Conservation (phyloP, 2,329 filamentous ascomycete genomes). For the Aspergillus pseudotamarii region DNA sequence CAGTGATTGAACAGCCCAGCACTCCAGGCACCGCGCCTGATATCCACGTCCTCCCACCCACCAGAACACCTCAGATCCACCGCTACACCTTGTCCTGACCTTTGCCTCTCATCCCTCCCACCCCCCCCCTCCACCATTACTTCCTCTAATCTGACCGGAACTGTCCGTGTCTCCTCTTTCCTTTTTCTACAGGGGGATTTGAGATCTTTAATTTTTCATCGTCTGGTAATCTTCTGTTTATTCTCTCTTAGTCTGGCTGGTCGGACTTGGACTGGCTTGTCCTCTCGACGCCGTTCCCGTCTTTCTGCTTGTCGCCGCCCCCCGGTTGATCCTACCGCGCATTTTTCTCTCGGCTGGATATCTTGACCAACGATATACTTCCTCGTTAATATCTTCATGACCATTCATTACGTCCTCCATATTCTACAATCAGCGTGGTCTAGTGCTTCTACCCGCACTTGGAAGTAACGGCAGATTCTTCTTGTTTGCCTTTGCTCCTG, state of each 20-base stretch:
- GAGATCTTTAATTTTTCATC: constrained; percentile 1
- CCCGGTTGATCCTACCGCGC: constrained; percentile 24
- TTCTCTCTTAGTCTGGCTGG: constrained; percentile 6
- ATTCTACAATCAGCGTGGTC: neutral
- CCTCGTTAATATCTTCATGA: constrained; percentile 9
- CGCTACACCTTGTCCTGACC: constrained; percentile 25
- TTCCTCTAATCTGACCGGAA: constrained; percentile 17
- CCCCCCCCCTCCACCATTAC: constrained; percentile 7
- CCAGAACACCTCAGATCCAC: constrained; percentile 33
- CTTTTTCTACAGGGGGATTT: constrained; percentile 17
- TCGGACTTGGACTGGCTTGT: constrained; percentile 14
- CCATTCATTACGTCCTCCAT: neutral
- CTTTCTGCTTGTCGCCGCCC: constrained; percentile 24
- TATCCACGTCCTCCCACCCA: constrained; percentile 26
- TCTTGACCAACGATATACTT: constrained; percentile 16
- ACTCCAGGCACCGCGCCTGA: constrained; percentile 30
- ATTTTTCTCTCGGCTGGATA: constrained; percentile 19
- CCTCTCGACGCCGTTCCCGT: constrained; percentile 24
- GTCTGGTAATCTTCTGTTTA: constrained; percentile 7
- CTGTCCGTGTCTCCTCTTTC: constrained; percentile 19
- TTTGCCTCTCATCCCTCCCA: constrained; percentile 16
- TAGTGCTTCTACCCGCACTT: constrained; percentile 8
- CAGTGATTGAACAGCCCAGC: constrained; percentile 22
- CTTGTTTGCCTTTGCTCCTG: constrained; percentile 18
- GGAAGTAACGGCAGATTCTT: constrained; percentile 18